Percentiles rank a stretch among this genome's conserved stretches.
phyloP scores from a whole-genome alignment of 2,329 filamentous ascomycete genomes.

The Claviceps arundinis region DNA sequence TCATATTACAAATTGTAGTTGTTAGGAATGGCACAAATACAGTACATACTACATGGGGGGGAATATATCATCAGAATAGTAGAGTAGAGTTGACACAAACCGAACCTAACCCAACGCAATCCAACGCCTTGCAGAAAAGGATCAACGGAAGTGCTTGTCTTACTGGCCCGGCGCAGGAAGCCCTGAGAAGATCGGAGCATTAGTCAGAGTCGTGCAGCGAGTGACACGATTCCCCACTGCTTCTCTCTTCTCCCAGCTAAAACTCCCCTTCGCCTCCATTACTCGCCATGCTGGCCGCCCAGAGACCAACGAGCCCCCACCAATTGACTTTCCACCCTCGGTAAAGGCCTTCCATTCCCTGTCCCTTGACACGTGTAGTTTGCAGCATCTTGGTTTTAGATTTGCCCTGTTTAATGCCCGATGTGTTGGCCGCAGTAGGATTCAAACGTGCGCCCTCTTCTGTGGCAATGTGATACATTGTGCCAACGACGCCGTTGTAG shows the following conservation, averaged over 20 bases:
- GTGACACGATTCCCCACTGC: slow-evolving; percentile 2
- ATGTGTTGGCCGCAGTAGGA: slow-evolving; percentile 20
- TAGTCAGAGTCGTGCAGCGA: slow-evolving; percentile 4
- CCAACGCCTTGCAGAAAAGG: slow-evolving; percentile 5
- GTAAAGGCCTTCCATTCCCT: slow-evolving; percentile 56
- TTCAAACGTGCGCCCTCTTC: slow-evolving; percentile 59
- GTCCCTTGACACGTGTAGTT: slow-evolving; percentile 40
- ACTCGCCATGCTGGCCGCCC: slow-evolving; percentile 53
- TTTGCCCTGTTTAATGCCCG: slow-evolving; percentile 19
- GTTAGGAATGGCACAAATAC: slow-evolving; percentile 10
- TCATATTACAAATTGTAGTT: neutral
- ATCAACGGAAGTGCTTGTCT: neutral
- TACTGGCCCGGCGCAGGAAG: neutral
- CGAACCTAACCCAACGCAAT: slow-evolving; percentile 2
- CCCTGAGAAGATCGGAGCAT: neutral
- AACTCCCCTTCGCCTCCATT: slow-evolving; percentile 49
- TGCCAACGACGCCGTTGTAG: slow-evolving; percentile 79
- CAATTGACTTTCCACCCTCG: slow-evolving; percentile 66
- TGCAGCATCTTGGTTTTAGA: slow-evolving; percentile 16
- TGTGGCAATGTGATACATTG: slow-evolving; percentile 73
- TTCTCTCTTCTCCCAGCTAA: slow-evolving; percentile 16
- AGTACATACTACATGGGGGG: slow-evolving; percentile 12
- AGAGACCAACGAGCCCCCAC: slow-evolving; percentile 63
- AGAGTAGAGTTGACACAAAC: slow-evolving; percentile 4
- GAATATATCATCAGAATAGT: slow-evolving; percentile 25